phyloP scores from a whole-genome alignment of 768 basidiomycete genomes.

The Amanita phalloides region DNA sequence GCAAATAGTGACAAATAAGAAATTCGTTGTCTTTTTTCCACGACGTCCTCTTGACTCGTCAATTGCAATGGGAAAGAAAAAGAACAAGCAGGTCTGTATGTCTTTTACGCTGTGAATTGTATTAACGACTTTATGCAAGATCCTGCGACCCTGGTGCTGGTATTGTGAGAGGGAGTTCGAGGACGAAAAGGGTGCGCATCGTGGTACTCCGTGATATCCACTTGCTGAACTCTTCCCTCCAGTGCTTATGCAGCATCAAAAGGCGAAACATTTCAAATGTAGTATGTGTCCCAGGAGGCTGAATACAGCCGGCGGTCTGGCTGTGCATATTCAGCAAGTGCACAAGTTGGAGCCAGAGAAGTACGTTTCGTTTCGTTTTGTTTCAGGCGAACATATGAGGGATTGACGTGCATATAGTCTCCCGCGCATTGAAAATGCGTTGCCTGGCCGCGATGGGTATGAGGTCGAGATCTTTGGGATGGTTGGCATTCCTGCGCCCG shows the following conservation, averaged over 20 bases:
- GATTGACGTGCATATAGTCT: conserved; percentile 28
- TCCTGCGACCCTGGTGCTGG: conserved; percentile 95
- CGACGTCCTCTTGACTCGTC: background rate
- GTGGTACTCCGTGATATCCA: background rate
- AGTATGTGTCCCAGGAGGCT: conserved; percentile 89
- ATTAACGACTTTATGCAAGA: conserved; percentile 24
- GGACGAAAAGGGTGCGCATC: conserved; percentile 85
- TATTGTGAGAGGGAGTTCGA: conserved; percentile 99
- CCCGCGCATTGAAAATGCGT: conserved; percentile 90
- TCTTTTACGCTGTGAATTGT: background rate
- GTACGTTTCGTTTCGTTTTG: conserved; percentile 31
- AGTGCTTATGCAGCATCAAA: conserved; percentile 99
- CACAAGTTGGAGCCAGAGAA: conserved; percentile 98
- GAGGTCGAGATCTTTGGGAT: conserved; percentile 99
- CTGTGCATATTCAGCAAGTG: conserved; percentile 97
- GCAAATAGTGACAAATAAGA: conserved; percentile 4
- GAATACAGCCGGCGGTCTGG: conserved; percentile 95
- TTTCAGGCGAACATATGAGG: background rate
- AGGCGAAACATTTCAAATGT: conserved; percentile 99
- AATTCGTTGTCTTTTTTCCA: conserved; percentile 1
- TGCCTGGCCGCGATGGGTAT: conserved; percentile 94
- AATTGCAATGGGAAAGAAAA: conserved; percentile 42
- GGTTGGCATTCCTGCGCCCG: conserved; percentile 94
- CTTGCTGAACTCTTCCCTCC: background rate
- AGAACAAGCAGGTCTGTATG: conserved; percentile 41